A percentile compares a stretch with the other conserved stretches of the same genome.
These are phyloP conservation scores for Hibiscus syriacus DNA, from an alignment of 345 rosid genomes.

Conservation along the genomic window DNA sequence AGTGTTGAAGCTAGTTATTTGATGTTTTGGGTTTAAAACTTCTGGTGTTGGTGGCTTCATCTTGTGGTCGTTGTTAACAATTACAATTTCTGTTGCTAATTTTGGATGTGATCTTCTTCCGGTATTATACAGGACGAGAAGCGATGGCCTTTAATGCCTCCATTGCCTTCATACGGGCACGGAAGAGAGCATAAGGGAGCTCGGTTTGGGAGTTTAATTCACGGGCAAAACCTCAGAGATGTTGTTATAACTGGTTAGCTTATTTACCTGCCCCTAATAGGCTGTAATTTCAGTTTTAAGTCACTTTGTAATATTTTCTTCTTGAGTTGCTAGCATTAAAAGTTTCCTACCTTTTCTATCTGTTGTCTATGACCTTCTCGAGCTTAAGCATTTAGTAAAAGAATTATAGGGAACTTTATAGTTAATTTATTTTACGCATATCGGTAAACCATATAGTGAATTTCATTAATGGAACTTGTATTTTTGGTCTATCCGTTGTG, in stretches of 20 bases:
- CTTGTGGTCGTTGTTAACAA: neutral
- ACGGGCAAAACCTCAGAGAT: constrained; percentile 64
- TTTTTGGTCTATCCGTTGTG: neutral
- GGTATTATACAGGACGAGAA: constrained; percentile 40
- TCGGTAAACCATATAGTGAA: neutral
- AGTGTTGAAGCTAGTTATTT: neutral
- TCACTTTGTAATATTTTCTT: neutral
- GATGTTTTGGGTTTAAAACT: neutral
- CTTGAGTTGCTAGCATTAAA: neutral
- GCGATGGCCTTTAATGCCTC: constrained; percentile 59
- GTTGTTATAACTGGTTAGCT: constrained; percentile 53
- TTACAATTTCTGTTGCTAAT: neutral
- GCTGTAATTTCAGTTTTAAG: neutral
- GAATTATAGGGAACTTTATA: neutral
- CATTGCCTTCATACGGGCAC: constrained; percentile 61
- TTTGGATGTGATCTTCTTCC: neutral
- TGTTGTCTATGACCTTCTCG: neutral
- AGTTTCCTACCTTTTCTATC: too few relatives aligned
- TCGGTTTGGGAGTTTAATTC: constrained; percentile 69
- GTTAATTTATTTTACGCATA: neutral
- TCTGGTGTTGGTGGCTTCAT: neutral
- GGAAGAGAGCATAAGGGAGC: constrained; percentile 67
- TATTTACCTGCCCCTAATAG: neutral
- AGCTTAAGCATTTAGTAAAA: neutral
- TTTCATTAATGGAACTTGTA: neutral